These are phyloP conservation scores for Neurospora sp. DNA, from an alignment of 495 filamentous ascomycete species.

Conservation along the genomic window DNA sequence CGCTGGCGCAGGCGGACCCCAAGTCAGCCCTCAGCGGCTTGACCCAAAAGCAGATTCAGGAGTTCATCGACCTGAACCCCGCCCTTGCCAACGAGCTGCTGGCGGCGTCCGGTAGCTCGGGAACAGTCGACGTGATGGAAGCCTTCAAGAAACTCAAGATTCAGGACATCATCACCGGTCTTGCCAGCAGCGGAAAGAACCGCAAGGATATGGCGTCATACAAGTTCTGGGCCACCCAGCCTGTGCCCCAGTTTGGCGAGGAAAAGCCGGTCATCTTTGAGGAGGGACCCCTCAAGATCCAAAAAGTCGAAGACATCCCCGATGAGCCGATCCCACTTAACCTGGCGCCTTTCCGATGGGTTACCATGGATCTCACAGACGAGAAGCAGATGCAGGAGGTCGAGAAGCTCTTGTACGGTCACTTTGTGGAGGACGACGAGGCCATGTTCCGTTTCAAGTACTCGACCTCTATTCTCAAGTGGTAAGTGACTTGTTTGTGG, in stretches of 20 bases:
- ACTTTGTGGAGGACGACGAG: constrained; percentile 94
- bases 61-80: constrained; percentile 52
- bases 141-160: constrained; percentile 63
- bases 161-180: constrained; percentile 71
- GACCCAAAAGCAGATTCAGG: constrained; percentile 35
- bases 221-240: constrained; percentile 98
- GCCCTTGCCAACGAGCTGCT: constrained; percentile 47
- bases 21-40: constrained; percentile 37
- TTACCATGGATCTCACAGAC: constrained; percentile 70
- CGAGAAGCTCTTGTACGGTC: constrained; percentile 76
- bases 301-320: constrained; percentile 64
- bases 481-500: constrained; percentile 40
- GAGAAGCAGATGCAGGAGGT: constrained; percentile 60
- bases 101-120: constrained; percentile 13
- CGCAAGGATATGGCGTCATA: constrained; percentile 92
- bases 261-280: constrained; percentile 28
- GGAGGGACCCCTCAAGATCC: constrained; percentile 48
- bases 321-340: constrained; percentile 54
- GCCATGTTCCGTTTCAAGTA: constrained; percentile 98
- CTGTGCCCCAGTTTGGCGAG: constrained; percentile 73
- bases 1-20: constrained; percentile 11
- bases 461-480: constrained; percentile 76
- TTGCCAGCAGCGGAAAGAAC: constrained; percentile 68
- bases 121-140: constrained; percentile 36
- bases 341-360: constrained; percentile 83